Percentiles rank a stretch among this genome's conserved stretches.
Evolutionary conservation across 768 basidiomycete species (phyloP).

Genomic region (Serendipita sp.): DNA sequence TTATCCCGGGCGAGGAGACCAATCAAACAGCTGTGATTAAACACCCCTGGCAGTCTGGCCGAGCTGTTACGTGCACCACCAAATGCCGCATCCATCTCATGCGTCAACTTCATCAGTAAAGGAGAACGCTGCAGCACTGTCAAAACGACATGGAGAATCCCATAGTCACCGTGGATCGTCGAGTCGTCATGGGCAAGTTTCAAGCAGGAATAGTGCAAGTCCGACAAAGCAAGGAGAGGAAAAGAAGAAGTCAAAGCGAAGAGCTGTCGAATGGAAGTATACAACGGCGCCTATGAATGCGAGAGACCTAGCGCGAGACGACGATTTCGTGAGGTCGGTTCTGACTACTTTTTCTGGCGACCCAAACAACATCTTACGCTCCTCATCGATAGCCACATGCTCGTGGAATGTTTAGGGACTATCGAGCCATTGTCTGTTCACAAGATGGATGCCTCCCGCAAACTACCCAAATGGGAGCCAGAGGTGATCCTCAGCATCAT

Average conservation of each 20-base stretch:
- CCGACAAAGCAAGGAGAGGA: background rate
- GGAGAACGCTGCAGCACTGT: no score
- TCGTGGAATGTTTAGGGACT: slow-evolving; percentile 79
- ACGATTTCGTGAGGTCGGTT: slow-evolving; percentile 60
- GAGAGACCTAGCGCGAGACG: slow-evolving; percentile 77
- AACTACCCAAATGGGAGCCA: slow-evolving; percentile 60
- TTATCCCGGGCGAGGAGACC: no score
- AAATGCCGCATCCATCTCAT: no score
- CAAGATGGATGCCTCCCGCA: slow-evolving; percentile 71
- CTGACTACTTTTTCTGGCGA: background rate
- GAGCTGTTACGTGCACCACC: no score
- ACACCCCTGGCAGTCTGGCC: no score
- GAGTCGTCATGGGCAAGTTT: no score
- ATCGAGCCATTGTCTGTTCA: slow-evolving; percentile 69
- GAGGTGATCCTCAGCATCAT: slow-evolving; percentile 54
- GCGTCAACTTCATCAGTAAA: no score
- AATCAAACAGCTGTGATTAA: no score
- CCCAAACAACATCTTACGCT: background rate
- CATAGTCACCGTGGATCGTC: no score
- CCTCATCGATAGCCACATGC: slow-evolving; percentile 34
- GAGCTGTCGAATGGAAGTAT: slow-evolving; percentile 7
- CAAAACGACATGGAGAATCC: no score
- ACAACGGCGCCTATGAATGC: slow-evolving; percentile 45
- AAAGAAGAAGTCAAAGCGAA: slow-evolving; percentile 2
- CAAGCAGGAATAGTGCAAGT: background rate